Conservation (phyloP, 148 eudicot genomes). For the Rhododendron mucronatum region DNA sequence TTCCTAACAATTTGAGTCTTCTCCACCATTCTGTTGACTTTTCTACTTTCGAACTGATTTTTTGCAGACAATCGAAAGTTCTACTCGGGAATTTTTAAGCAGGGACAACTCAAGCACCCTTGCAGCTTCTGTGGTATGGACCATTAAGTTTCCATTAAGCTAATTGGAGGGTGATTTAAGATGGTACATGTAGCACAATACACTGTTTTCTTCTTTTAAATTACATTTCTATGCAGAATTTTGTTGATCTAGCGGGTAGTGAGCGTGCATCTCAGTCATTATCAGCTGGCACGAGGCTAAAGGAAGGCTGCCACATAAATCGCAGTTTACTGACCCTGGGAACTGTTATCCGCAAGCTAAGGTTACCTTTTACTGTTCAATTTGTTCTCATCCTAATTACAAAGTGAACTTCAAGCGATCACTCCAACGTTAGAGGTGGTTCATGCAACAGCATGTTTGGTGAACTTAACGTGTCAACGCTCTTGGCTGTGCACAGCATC, state of each 20-base stretch:
- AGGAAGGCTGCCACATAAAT: constrained; percentile 95
- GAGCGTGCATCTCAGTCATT: constrained; percentile 96
- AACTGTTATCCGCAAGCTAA: constrained; percentile 92
- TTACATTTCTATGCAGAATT: constrained; percentile 46
- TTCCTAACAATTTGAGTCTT: constrained; percentile 1
- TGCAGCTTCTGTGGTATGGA: constrained; percentile 80
- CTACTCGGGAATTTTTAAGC: constrained; percentile 52
- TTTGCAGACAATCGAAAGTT: constrained; percentile 89
- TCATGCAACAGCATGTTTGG: not conserved
- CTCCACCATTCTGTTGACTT: not conserved
- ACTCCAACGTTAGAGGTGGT: not conserved
- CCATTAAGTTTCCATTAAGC: constrained; percentile 3
- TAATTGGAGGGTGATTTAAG: constrained; percentile 8
- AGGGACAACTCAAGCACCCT: constrained; percentile 66
- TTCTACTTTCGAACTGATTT: not conserved
- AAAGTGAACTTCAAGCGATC: not conserved
- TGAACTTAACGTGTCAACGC: not conserved
- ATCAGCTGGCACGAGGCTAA: constrained; percentile 86
- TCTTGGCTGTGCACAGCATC: not conserved
- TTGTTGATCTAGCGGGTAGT: constrained; percentile 98
- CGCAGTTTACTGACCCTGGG: constrained; percentile 92
- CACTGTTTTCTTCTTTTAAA: not conserved
- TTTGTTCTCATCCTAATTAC: not conserved
- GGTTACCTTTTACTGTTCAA: constrained; percentile 36
- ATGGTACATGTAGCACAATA: not conserved